Evolutionary conservation across 2,329 filamentous ascomycete species (phyloP).

Genomic region (Pseudocercospora fuligena): DNA sequence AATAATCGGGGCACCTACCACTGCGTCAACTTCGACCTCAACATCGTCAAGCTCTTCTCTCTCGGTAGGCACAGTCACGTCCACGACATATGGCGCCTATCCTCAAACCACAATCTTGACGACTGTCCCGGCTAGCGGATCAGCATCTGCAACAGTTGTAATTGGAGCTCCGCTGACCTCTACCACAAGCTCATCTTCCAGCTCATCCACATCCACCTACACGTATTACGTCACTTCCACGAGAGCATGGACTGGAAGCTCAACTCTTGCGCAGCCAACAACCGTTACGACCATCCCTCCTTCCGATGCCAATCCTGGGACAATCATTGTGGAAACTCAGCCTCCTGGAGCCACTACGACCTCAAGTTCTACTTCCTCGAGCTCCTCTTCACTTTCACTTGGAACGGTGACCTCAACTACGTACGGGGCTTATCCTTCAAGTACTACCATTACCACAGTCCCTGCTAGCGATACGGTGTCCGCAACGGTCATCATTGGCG

Average conservation of each 20-base stretch:
- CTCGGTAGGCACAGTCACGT: not conserved
- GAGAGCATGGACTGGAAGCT: not conserved
- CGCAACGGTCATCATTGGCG: constrained; percentile 12
- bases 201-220: not conserved
- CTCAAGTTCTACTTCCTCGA: not conserved
- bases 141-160: not conserved
- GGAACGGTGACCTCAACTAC: not conserved
- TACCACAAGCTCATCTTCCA: not conserved
- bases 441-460: constrained; percentile 9
- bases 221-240: not conserved
- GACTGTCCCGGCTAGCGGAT: too few species aligned
- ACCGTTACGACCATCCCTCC: constrained; percentile 12
- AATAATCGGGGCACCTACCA: not conserved
- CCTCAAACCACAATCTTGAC: too few species aligned
- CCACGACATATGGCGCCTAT: not conserved
- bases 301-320: not conserved
- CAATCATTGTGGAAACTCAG: constrained; percentile 2
- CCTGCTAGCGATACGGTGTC: constrained; percentile 1
- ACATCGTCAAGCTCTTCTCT: constrained; percentile 4
- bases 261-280: constrained; percentile 6
- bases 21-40: not conserved
- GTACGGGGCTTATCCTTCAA: constrained; percentile 8
- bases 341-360: not conserved
- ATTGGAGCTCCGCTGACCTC: not conserved
- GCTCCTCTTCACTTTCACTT: too few species aligned